Conservation (phyloP, 2,329 filamentous ascomycete genomes). For the Sporothrix sp. region DNA sequence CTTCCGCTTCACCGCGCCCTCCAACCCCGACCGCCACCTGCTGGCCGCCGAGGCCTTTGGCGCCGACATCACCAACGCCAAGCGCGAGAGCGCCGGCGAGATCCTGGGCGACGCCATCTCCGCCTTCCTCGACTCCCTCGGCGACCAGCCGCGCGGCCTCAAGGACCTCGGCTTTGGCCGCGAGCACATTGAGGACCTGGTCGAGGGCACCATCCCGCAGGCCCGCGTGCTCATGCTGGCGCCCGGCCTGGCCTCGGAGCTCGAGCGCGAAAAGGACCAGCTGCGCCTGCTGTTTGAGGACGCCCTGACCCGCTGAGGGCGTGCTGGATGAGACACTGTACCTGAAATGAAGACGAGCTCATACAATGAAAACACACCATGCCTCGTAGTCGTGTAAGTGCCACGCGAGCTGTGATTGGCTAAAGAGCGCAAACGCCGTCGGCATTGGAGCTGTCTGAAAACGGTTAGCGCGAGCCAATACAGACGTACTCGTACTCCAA, state of each 20-base stretch:
- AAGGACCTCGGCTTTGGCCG: slow-evolving; percentile 70
- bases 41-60: slow-evolving; percentile 34
- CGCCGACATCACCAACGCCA: slow-evolving; percentile 74
- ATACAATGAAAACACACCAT: too few relatives aligned
- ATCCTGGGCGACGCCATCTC: slow-evolving; percentile 75
- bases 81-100: slow-evolving; percentile 80
- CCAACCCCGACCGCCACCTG: slow-evolving; percentile 88
- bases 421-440: slow-evolving; percentile 1
- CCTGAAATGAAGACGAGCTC: too few relatives aligned
- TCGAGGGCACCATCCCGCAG: slow-evolving; percentile 93
- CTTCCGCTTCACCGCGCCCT: slow-evolving; percentile 39
- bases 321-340: too few relatives aligned
- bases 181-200: slow-evolving; percentile 68
- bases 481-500: too few relatives aligned
- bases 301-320: slow-evolving; percentile 29
- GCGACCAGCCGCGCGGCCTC: slow-evolving; percentile 82
- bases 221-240: slow-evolving; percentile 83
- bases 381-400: slow-evolving; percentile 1
- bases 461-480: background rate
- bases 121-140: slow-evolving; percentile 70
- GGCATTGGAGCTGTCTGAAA: slow-evolving; percentile 2
- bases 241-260: slow-evolving; percentile 63
- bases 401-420: too few relatives aligned
- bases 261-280: slow-evolving; percentile 62
- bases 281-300: slow-evolving; percentile 59